Base-by-base conservation (phyloP, 2,329 filamentous ascomycete species). In the Epichloe baconii region DNA sequence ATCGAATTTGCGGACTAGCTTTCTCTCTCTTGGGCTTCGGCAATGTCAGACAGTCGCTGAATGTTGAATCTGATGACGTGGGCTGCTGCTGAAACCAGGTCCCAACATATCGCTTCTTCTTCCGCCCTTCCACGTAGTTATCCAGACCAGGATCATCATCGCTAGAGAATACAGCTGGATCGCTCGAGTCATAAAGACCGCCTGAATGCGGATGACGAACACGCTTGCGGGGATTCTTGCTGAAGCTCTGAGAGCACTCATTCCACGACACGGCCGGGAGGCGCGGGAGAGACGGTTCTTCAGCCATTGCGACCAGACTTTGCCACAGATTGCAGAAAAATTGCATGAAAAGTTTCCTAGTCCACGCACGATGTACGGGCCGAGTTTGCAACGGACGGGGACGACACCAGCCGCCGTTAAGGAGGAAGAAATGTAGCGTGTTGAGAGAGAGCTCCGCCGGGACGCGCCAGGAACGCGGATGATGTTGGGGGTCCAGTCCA, bases 131-230 rank as follows among this genome's bases (percentile, higher is more conserved):
- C 23, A 72, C 68, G 59, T 86, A 86, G 58, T 83, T 83, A 54
- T 85, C 81, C 46, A 82, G 64, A 1, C 77, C 76, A 3, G 80
- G 80, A 52, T 86, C 83, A 59, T 86, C 83, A 53, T 88, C 84
- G 62, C 80, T 83, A 4, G 82, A 86, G 65, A 88, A 88, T 26
- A 86, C 64, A 47, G 80, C 76, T 3, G 83, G 82, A 59, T 88
- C 84, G 61, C 84, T 86, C 19, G 82, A 86, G 61, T 81, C 80
- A 61, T 76, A 68, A 50, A 62, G 60, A 52, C 62, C 59, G 23
- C 59, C 60, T 31, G 59, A 53, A 19, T 52, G 57, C 17, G 62
- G 57, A 35, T 61, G 58, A 42, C 67, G 63, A 49, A 61, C 62
- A 57, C 70, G 70, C 61, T 72, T 73, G 52, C 64, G 62, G 5